These are phyloP conservation scores for Pisolithus marmoratus DNA, from an alignment of 768 basidiomycete genomes.

Conservation along the genomic window DNA sequence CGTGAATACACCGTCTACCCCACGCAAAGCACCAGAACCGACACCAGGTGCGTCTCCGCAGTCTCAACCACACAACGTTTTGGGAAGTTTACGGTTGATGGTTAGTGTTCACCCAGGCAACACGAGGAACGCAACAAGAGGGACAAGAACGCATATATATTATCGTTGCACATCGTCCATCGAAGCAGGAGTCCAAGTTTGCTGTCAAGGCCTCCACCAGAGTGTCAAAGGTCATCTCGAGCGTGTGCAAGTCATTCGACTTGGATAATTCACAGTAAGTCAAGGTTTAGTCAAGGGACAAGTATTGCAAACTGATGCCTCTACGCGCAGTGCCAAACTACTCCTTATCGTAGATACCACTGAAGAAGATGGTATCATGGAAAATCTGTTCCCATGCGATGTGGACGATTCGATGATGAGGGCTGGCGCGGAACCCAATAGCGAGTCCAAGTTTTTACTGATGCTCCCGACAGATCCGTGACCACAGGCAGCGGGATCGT, in stretches of 20 bases:
- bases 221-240: constrained; percentile 22
- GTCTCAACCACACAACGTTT: neutral
- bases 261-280: constrained; percentile 19
- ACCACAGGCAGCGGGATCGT: neutral
- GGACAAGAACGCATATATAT: constrained; percentile 16
- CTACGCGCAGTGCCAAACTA: constrained; percentile 14
- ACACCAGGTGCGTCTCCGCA: constrained; percentile 9
- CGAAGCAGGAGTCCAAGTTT: constrained; percentile 28
- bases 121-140: neutral
- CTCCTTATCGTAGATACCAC: constrained; percentile 19
- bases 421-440: constrained; percentile 21
- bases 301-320: neutral
- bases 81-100: neutral
- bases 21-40: neutral
- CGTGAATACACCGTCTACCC: neutral
- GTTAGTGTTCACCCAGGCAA: neutral
- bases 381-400: constrained; percentile 27
- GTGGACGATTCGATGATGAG: constrained; percentile 18
- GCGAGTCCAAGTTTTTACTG: constrained; percentile 20
- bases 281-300: too few species aligned
- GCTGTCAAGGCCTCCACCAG: constrained; percentile 25
- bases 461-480: constrained; percentile 17
- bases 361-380: constrained; percentile 20
- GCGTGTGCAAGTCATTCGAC: constrained; percentile 25
- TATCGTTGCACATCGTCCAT: constrained; percentile 26